Conservation (phyloP, 441 rosid genomes). For the Arabidopsis hybrid region DNA sequence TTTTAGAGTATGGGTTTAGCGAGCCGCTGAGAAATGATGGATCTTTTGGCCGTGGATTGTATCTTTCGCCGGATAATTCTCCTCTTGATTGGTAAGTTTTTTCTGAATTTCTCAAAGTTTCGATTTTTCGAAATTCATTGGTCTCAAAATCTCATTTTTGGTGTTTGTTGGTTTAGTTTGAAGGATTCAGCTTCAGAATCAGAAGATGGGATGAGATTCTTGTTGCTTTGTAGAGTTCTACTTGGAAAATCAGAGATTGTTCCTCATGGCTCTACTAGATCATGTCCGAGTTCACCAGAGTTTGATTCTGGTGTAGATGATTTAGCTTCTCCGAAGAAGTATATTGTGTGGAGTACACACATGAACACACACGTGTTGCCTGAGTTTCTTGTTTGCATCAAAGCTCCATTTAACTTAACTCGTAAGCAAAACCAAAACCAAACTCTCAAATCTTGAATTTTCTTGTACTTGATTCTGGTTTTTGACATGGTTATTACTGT, state of each 20-base stretch:
- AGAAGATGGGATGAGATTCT: slow-evolving; percentile 64
- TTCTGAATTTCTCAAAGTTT: background rate
- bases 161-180: slow-evolving; percentile 43
- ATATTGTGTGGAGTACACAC: slow-evolving; percentile 75
- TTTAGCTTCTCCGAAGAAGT: slow-evolving; percentile 59
- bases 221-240: slow-evolving; percentile 71
- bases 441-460: background rate
- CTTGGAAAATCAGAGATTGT: slow-evolving; percentile 74
- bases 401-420: slow-evolving; percentile 54
- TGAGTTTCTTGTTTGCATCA: slow-evolving; percentile 67
- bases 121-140: background rate
- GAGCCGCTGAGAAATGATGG: slow-evolving; percentile 48
- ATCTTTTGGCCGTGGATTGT: slow-evolving; percentile 65
- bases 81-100: slow-evolving; percentile 62
- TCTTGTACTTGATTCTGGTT: slow-evolving; percentile 7
- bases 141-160: background rate
- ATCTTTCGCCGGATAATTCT: slow-evolving; percentile 67
- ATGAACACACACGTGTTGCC: slow-evolving; percentile 76
- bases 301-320: slow-evolving; percentile 77
- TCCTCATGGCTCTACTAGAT: slow-evolving; percentile 57
- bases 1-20: slow-evolving; percentile 71
- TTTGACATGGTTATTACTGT: background rate
- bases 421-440: slow-evolving; percentile 43
- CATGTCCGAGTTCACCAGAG: slow-evolving; percentile 62
- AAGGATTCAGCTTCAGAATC: slow-evolving; percentile 51